phyloP scores from a whole-genome alignment of 306 rosid species.

The Vachellia collinsii region DNA sequence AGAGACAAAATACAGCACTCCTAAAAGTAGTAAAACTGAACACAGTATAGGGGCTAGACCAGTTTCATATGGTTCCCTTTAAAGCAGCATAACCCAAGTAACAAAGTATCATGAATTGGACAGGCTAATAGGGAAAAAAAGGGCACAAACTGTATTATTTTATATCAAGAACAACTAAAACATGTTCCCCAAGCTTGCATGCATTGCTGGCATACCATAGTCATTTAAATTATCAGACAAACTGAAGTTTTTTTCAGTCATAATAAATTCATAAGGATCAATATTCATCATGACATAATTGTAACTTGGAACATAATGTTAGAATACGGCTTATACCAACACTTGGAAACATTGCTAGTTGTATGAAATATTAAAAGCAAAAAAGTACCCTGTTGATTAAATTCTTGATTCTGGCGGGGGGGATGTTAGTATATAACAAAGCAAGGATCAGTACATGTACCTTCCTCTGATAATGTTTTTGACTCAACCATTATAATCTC shows the following conservation, averaged over 20 bases:
- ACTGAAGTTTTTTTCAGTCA: conserved; percentile 24
- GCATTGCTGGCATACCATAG: conserved; percentile 5
- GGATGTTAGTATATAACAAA: background rate
- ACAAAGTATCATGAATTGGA: conserved; percentile 17
- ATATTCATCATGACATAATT: conserved; percentile 18
- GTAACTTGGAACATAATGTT: background rate
- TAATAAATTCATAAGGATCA: conserved; percentile 13
- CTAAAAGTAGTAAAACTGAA: conserved; percentile 34
- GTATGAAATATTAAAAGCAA: background rate
- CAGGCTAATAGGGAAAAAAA: background rate
- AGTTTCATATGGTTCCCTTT: conserved; percentile 17
- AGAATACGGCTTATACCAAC: background rate
- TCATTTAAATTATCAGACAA: conserved; percentile 22
- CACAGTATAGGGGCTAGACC: conserved; percentile 27
- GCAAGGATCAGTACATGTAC: conserved; percentile 43
- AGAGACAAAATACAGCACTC: conserved; percentile 31
- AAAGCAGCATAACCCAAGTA: conserved; percentile 16
- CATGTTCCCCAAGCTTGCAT: conserved; percentile 12
- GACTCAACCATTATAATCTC: conserved; percentile 71
- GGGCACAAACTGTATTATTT: conserved; percentile 27
- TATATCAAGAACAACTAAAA: background rate
- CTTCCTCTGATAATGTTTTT: conserved; percentile 80
- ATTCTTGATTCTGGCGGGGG: background rate
- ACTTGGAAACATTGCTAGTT: background rate
- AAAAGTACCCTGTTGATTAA: background rate